These are phyloP conservation scores for Eimeria falciformis DNA, from an alignment of 169 alveolate genomes.

Conservation along the genomic window DNA sequence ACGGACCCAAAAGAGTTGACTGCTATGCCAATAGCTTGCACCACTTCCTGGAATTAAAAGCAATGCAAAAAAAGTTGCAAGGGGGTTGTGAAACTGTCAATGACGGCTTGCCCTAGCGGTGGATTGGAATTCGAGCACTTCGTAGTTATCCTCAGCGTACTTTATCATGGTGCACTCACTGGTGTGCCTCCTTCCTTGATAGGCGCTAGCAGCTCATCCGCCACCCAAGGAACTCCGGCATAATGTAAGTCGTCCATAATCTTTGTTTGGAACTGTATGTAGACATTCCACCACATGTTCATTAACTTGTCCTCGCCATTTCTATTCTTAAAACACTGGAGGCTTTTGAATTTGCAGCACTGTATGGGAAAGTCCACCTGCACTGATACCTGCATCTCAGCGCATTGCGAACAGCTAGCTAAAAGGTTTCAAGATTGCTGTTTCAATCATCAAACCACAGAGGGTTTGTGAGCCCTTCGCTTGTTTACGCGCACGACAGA, in stretches of 20 bases:
- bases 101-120: too few species aligned
- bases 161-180: slow-evolving; percentile 1
- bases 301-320: slow-evolving; percentile 56
- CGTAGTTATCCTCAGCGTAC: too few species aligned
- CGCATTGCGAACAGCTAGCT: neutral
- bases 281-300: slow-evolving; percentile 74
- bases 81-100: neutral
- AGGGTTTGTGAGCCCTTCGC: too few species aligned
- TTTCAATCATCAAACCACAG: neutral
- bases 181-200: slow-evolving; percentile 9
- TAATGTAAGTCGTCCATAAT: slow-evolving; percentile 35
- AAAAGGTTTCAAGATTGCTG: neutral
- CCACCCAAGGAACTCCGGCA: slow-evolving; percentile 65
- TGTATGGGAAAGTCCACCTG: slow-evolving; percentile 65
- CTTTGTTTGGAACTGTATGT: slow-evolving; percentile 65
- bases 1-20: slow-evolving; percentile 68
- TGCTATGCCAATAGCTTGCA: slow-evolving; percentile 58
- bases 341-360: slow-evolving; percentile 67
- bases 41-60: neutral
- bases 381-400: slow-evolving; percentile 52
- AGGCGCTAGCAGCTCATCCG: slow-evolving; percentile 66
- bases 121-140: too few species aligned
- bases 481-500: too few species aligned
- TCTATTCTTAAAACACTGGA: slow-evolving; percentile 48
- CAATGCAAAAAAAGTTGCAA: neutral